Base-by-base conservation (phyloP, 2,329 filamentous ascomycete genomes). In the Blumeria graminis region DNA sequence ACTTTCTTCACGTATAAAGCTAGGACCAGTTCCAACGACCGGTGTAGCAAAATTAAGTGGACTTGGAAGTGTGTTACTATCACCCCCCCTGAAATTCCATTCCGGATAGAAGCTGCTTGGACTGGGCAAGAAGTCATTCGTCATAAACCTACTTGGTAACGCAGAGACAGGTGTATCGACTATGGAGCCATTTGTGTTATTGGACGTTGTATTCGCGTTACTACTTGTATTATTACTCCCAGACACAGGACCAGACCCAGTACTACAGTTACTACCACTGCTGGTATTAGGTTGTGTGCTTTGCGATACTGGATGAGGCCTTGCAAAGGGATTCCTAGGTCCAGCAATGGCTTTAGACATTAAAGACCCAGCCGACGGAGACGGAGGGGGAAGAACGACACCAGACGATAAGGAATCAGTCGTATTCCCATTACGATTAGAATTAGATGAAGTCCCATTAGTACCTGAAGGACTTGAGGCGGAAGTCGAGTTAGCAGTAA, bases 31-130 rank as follows among this genome's bases (percentile, higher is more conserved):
- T 1, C 73, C 76, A 1, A 75, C 74, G 1, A 81, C 71, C 0
- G 92, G 92, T 1, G 92, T 96, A 36, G 86, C 84, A 68, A 95
- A 95, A 59, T 89, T 94, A 60, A 96, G 71, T 9, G 92, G 92
- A 66, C 88, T 95, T 0, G 89, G 89, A 53, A 96, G 74, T 61
- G 93, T 92, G 64, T 92, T 94, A 66, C 76, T 84, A 61, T 92
- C 85, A 55, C 57, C 73, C 67, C 76, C 67, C 67, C 80, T 66
- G 67, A 86, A 88, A 61, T 84, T 82, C 89, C 89, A 95, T 60
- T 94, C 88, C 0, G 84, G 81, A 65, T 94, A 96, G 70, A 96
- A 95, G 61, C 81, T 87, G 60, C 84, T 93, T 0, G 92, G 92
- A 57, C 86, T 94, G 0, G 92, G 89, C 14, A 96, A 74, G 56